A percentile compares a stretch with the other conserved stretches of the same genome.
These are phyloP conservation scores for Chytriomyces sp. DNA, from an alignment of 192 early-diverging fungal genomes.

Conservation along the genomic window DNA sequence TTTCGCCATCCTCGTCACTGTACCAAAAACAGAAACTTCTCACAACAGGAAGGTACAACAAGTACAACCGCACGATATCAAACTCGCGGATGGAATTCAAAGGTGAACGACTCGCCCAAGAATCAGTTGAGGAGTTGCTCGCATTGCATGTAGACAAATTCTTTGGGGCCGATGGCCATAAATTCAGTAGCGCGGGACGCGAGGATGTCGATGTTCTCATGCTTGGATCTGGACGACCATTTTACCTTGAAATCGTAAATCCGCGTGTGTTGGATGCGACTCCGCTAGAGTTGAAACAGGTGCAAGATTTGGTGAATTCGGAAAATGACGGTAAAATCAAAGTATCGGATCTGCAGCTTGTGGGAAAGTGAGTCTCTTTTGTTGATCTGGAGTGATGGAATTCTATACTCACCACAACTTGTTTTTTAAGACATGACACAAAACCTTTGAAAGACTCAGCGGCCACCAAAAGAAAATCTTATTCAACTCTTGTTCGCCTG, in stretches of 20 bases:
- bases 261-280: slow-evolving; percentile 56
- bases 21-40: not conserved
- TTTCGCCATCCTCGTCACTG: not conserved
- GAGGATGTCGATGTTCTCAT: slow-evolving; percentile 97
- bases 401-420: not conserved
- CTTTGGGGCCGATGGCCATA: slow-evolving; percentile 56
- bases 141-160: slow-evolving; percentile 48
- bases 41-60: slow-evolving; percentile 49
- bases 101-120: slow-evolving; percentile 69
- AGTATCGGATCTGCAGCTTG: slow-evolving; percentile 46
- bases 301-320: slow-evolving; percentile 48
- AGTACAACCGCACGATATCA: slow-evolving; percentile 64
- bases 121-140: slow-evolving; percentile 82
- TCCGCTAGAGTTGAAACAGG: slow-evolving; percentile 31
- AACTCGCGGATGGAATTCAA: slow-evolving; percentile 86
- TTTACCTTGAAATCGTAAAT: slow-evolving; percentile 87
- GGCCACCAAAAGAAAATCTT: slow-evolving; percentile 55
- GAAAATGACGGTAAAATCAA: slow-evolving; percentile 38
- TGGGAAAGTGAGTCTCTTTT: slow-evolving; percentile 39
- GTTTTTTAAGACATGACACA: slow-evolving; percentile 40
- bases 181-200: slow-evolving; percentile 82
- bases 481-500: slow-evolving; percentile 45
- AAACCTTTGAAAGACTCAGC: slow-evolving; percentile 51
- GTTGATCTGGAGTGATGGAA: not conserved
- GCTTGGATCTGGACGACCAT: slow-evolving; percentile 89